A percentile compares a stretch with the other conserved stretches of the same genome.
Evolutionary conservation across 1,139 yeast species (phyloP).

Genomic region (Barnettozyma hawaiiensis): DNA sequence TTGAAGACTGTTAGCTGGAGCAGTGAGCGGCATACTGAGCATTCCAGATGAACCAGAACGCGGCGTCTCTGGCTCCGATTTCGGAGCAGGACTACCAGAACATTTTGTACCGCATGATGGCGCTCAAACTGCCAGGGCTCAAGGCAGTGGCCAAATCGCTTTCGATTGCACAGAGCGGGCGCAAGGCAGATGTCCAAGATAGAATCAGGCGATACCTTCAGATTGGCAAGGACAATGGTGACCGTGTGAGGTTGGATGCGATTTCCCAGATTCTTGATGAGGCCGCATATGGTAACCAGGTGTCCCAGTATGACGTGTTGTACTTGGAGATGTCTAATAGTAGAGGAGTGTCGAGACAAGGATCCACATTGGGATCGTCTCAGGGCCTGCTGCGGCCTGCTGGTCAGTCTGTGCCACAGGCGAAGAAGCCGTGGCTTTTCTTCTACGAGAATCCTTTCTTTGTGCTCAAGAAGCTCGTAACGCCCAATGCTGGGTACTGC

Average conservation of each 20-base stretch:
- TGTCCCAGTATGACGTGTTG: slow-evolving; percentile 12
- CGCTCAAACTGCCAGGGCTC: slow-evolving; percentile 29
- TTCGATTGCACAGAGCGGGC: slow-evolving; percentile 42
- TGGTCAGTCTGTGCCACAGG: neutral
- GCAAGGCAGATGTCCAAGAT: slow-evolving; percentile 46
- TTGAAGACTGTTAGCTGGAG: neutral
- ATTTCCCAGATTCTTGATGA: slow-evolving; percentile 39
- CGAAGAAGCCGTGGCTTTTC: slow-evolving; percentile 34
- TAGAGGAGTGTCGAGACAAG: slow-evolving; percentile 1
- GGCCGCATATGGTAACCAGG: slow-evolving; percentile 27
- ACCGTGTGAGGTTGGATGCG: slow-evolving; percentile 39
- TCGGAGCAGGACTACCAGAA: slow-evolving; percentile 3
- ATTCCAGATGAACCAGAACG: neutral
- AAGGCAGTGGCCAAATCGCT: slow-evolving; percentile 44
- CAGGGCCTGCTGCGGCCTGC: neutral
- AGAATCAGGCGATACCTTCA: slow-evolving; percentile 38
- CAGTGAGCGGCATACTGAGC: neutral
- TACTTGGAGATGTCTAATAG: slow-evolving; percentile 1
- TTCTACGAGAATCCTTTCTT: slow-evolving; percentile 52
- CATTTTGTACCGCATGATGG: slow-evolving; percentile 6
- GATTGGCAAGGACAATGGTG: slow-evolving; percentile 34
- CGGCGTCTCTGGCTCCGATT: neutral
- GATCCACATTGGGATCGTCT: slow-evolving; percentile 9
- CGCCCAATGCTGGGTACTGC: slow-evolving; percentile 41
- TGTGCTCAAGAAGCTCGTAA: slow-evolving; percentile 38